Conservation (phyloP, 192 early-diverging fungal species). For the Umbelopsis vinacea region DNA sequence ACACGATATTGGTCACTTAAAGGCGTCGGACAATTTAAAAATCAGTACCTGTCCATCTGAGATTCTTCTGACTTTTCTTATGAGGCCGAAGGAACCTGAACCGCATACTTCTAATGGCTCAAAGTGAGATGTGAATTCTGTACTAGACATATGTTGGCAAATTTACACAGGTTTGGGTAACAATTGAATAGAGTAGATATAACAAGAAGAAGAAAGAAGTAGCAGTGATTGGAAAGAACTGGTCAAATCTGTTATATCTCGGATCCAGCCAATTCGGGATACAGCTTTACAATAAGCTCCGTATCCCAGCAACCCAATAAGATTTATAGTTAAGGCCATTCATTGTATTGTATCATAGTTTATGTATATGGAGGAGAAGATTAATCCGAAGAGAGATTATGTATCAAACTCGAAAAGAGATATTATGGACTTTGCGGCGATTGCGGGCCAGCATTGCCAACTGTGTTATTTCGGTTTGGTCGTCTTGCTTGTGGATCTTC, state of each 20-base stretch:
- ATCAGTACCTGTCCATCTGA: constrained; percentile 64
- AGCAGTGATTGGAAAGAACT: neutral
- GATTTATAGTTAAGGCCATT: neutral
- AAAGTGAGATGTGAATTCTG: constrained; percentile 47
- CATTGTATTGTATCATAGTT: neutral
- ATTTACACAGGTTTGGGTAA: neutral
- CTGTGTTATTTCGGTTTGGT: neutral
- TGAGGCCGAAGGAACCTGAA: constrained; percentile 73
- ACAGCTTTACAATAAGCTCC: constrained; percentile 5
- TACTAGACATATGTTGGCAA: neutral
- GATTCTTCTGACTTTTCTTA: constrained; percentile 67
- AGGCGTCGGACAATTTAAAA: neutral
- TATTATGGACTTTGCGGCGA: constrained; percentile 6
- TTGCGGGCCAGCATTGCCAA: neutral
- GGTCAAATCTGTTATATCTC: constrained; percentile 9
- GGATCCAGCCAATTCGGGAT: constrained; percentile 15
- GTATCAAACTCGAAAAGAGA: neutral
- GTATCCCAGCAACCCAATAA: neutral
- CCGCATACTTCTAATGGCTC: constrained; percentile 71
- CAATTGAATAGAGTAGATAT: neutral
- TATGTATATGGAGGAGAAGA: constrained; percentile 13
- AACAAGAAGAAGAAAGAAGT: neutral
- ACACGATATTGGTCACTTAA: neutral
- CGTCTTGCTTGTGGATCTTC: constrained; percentile 1
- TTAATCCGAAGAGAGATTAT: neutral